phyloP scores from a whole-genome alignment of 2,329 filamentous ascomycete species.

The Colletotrichum sp. region DNA sequence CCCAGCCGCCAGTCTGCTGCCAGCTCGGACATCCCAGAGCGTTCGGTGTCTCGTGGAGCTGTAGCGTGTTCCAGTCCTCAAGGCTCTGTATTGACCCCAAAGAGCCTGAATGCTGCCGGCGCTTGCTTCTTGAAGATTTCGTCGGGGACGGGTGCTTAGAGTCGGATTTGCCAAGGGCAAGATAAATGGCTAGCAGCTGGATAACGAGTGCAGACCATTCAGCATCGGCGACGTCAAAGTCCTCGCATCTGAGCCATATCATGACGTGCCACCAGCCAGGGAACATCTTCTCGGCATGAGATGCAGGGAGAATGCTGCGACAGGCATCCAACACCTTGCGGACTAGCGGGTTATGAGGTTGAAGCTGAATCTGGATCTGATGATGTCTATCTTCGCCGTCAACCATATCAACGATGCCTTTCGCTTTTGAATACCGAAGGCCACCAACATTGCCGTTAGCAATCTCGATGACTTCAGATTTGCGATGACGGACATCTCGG shows the following conservation, averaged over 20 bases:
- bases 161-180: slow-evolving; percentile 57
- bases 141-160: slow-evolving; percentile 23
- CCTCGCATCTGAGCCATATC: slow-evolving; percentile 66
- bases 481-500: slow-evolving; percentile 54
- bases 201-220: slow-evolving; percentile 76
- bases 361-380: slow-evolving; percentile 70
- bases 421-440: slow-evolving; percentile 62
- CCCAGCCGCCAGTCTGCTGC: slow-evolving; percentile 70
- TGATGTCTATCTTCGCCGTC: slow-evolving; percentile 68
- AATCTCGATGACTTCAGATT: slow-evolving; percentile 50
- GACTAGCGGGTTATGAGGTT: slow-evolving; percentile 68
- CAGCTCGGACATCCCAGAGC: slow-evolving; percentile 57
- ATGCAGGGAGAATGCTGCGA: slow-evolving; percentile 66
- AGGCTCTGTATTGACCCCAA: slow-evolving; percentile 39
- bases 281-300: slow-evolving; percentile 64
- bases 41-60: slow-evolving; percentile 49
- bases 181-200: slow-evolving; percentile 66
- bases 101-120: slow-evolving; percentile 37
- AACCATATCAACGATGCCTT: slow-evolving; percentile 69
- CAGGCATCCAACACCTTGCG: slow-evolving; percentile 65
- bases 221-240: slow-evolving; percentile 49
- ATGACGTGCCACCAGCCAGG: slow-evolving; percentile 77
- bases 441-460: slow-evolving; percentile 53
- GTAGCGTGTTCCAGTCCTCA: slow-evolving; percentile 54
- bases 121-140: slow-evolving; percentile 28